phyloP scores from a whole-genome alignment of 148 eudicot genomes.

The Camellia lanceoleosa region DNA sequence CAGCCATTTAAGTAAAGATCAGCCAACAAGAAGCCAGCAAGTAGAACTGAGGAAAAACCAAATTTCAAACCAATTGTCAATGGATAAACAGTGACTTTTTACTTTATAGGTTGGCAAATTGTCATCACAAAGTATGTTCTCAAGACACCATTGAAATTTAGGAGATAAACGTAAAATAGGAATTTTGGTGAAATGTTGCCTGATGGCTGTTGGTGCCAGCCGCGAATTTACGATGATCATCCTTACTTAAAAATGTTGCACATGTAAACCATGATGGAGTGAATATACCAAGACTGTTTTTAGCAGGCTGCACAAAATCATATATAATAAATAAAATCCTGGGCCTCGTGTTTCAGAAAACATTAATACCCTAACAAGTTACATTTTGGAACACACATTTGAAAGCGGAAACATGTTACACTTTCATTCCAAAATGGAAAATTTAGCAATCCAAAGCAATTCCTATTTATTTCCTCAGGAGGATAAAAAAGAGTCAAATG shows the following conservation, averaged over 20 bases:
- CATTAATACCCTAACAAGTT: no score
- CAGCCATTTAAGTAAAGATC: not conserved
- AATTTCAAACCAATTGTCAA: no score
- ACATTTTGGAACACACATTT: no score
- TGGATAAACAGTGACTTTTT: not conserved
- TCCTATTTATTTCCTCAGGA: no score
- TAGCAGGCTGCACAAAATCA: constrained; percentile 60
- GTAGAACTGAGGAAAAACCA: no score
- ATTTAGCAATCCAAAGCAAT: no score
- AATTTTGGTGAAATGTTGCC: constrained; percentile 40
- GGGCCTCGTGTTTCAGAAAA: no score
- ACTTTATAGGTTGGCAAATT: not conserved
- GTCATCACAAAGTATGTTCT: not conserved
- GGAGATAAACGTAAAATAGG: not conserved
- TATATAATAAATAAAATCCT: no score
- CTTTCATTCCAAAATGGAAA: no score
- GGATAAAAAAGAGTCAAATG: no score
- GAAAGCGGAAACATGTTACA: no score
- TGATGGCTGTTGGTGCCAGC: constrained; percentile 87
- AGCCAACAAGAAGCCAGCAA: not conserved
- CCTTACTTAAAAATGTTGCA: constrained; percentile 69
- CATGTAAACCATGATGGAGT: constrained; percentile 87
- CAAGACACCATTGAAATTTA: not conserved
- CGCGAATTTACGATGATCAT: constrained; percentile 91
- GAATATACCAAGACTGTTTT: constrained; percentile 82